Percentiles rank a stretch among this genome's conserved stretches.
Conservation (phyloP, 805 yeast species). For the Ogataea nitratoaversa region DNA sequence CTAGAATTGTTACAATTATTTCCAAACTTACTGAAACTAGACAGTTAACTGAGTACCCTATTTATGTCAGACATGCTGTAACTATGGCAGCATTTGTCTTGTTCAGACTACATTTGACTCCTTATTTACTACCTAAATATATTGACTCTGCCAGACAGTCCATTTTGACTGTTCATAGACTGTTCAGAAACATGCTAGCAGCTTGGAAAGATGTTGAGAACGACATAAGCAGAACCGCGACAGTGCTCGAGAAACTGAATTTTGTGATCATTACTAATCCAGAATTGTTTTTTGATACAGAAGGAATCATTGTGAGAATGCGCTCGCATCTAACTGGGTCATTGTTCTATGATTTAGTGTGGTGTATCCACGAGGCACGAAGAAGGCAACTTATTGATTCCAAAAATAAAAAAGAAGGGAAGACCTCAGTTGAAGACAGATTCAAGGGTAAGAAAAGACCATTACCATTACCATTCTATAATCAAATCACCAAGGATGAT, state of each 20-base stretch:
- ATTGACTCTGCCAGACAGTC: slow-evolving; percentile 89
- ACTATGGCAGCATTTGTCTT: slow-evolving; percentile 74
- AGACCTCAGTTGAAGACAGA: slow-evolving; percentile 4
- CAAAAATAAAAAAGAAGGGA: slow-evolving; percentile 27
- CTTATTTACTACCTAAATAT: slow-evolving; percentile 65
- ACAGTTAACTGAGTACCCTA: slow-evolving; percentile 78
- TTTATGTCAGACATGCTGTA: slow-evolving; percentile 81
- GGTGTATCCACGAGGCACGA: slow-evolving; percentile 93
- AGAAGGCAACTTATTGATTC: slow-evolving; percentile 51
- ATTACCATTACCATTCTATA: slow-evolving; percentile 82
- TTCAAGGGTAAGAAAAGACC: slow-evolving; percentile 32
- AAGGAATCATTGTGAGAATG: slow-evolving; percentile 81
- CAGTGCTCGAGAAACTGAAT: slow-evolving; percentile 82
- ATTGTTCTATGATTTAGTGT: slow-evolving; percentile 82
- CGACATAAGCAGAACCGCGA: slow-evolving; percentile 88
- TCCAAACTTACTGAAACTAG: slow-evolving; percentile 65
- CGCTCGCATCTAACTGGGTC: slow-evolving; percentile 91
- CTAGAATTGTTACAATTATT: slow-evolving; percentile 73
- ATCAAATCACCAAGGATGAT: slow-evolving; percentile 85
- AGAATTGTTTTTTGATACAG: slow-evolving; percentile 65
- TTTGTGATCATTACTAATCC: slow-evolving; percentile 86
- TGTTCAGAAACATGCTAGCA: slow-evolving; percentile 80
- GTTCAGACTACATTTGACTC: slow-evolving; percentile 78
- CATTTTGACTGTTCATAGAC: slow-evolving; percentile 86
- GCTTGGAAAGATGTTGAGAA: slow-evolving; percentile 91